Evolutionary conservation across 805 yeast species (phyloP), one percentile per base, ranked within the genome.

Genomic region (Maudiozyma barnettii): DNA sequence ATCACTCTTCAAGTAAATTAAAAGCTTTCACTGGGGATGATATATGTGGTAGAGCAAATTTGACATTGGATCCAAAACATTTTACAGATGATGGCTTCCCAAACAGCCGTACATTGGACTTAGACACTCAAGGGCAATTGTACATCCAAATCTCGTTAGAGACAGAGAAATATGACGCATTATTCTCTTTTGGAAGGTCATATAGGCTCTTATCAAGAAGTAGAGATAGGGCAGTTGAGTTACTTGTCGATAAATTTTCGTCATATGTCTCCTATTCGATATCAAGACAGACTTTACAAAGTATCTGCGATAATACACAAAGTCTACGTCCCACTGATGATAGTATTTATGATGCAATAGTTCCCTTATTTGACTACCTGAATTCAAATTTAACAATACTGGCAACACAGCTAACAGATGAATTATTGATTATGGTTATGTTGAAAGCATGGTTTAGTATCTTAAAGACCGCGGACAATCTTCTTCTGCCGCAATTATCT

Each of bases 391-490:
- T 87, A 42, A 73, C 73, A 45, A 79, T 82, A 1, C 65, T 87
- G 38, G 88, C 87, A 0, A 67, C 74, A 10, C 73, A 69, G 36
- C 63, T 87, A 38, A 76, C 86, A 0, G 68, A 72, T 18, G 79
- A 74, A 1, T 64, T 83, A 31, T 64, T 83, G 16, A 59, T 76
- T 45, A 75, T 77, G 52, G 85, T 86, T 0, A 83, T 87, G 84
- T 57, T 82, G 1, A 82, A 81, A 45, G 78, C 91, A 0, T 91
- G 98, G 98, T 67, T 69, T n/a, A 79, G 79, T 12, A 79, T 88
- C 1, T 69, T 91, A 7, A 65, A 70, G 2, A 72, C 80, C 21
- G 84, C 91, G 1, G 96, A 88, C 56, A 74, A 72, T 36, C 67
- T 91, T 16, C 61, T 89, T 4, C 65, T 91, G 5, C 98, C 98